Percentiles rank a stretch among this genome's conserved stretches.
Conservation (phyloP, 2,329 filamentous ascomycete species). For the Fusarium mexicanum region DNA sequence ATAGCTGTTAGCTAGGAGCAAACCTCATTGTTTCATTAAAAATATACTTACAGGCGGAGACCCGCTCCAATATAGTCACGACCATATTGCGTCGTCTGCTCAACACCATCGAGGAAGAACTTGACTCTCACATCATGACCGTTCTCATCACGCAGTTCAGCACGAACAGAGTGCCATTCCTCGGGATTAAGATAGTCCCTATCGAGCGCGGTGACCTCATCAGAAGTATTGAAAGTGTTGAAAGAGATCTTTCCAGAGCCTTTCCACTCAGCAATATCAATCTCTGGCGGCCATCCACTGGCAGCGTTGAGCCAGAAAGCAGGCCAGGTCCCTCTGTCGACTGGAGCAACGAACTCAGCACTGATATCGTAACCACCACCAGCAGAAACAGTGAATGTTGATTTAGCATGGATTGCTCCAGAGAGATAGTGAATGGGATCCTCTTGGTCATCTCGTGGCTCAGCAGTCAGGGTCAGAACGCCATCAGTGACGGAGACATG, state of each 20-base stretch:
- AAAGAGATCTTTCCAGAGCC: conserved; percentile 32
- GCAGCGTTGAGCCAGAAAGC: conserved; percentile 36
- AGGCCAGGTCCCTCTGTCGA: conserved; percentile 19
- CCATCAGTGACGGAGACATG: conserved; percentile 25
- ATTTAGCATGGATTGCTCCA: conserved; percentile 29
- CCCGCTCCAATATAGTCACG: conserved; percentile 27
- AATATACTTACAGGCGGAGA: conserved; percentile 20
- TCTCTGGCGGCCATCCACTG: conserved; percentile 29
- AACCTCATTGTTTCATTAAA: too few relatives aligned
- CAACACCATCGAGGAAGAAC: conserved; percentile 29
- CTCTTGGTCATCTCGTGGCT: conserved; percentile 17
- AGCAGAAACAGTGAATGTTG: conserved; percentile 18
- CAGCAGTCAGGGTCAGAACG: conserved; percentile 26
- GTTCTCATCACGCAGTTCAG: conserved; percentile 32
- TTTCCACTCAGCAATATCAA: conserved; percentile 34
- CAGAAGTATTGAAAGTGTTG: conserved; percentile 32
- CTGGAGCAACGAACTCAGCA: conserved; percentile 29
- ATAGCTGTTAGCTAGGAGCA: background rate
- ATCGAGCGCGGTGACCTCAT: conserved; percentile 21
- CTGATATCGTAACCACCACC: conserved; percentile 29
- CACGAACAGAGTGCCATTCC: conserved; percentile 31
- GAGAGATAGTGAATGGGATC: conserved; percentile 32
- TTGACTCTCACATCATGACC: conserved; percentile 30
- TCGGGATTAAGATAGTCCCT: conserved; percentile 19
- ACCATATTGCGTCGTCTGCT: conserved; percentile 30